phyloP scores from a whole-genome alignment of 306 rosid genomes.

The Dalbergia oliveri region DNA sequence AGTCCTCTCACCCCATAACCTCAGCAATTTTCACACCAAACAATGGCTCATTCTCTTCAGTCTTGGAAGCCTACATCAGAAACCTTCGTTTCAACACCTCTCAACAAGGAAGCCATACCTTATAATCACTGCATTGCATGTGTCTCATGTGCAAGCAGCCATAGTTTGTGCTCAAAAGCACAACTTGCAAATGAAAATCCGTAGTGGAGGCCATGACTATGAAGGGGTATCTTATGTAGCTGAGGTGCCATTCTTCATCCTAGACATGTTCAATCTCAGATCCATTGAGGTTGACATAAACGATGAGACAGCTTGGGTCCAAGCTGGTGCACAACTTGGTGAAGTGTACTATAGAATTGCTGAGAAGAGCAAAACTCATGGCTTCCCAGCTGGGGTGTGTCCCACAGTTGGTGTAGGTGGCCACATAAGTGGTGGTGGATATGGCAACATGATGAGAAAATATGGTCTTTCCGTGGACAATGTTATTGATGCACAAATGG shows the following conservation, averaged over 20 bases:
- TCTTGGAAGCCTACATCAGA: constrained; percentile 58
- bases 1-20: constrained; percentile 61
- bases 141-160: constrained; percentile 64
- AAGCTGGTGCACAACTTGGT: constrained; percentile 72
- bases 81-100: constrained; percentile 73
- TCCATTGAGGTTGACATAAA: constrained; percentile 54
- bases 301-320: constrained; percentile 68
- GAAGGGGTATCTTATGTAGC: constrained; percentile 71
- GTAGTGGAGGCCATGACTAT: constrained; percentile 82
- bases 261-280: constrained; percentile 73
- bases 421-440: constrained; percentile 81
- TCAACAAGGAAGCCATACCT: constrained; percentile 62
- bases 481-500: constrained; percentile 63
- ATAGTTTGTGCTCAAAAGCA: constrained; percentile 60
- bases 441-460: constrained; percentile 82
- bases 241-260: constrained; percentile 65
- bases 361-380: constrained; percentile 63
- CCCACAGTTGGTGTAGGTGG: constrained; percentile 85
- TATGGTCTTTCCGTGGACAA: constrained; percentile 69
- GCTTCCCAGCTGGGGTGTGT: constrained; percentile 77
- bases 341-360: constrained; percentile 68
- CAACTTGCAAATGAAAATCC: constrained; percentile 65
- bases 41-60: constrained; percentile 59
- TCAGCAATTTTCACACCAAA: constrained; percentile 60
- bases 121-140: constrained; percentile 70